phyloP scores from a whole-genome alignment of 495 filamentous ascomycete genomes.

The Amphirosellinia nigrospora region DNA sequence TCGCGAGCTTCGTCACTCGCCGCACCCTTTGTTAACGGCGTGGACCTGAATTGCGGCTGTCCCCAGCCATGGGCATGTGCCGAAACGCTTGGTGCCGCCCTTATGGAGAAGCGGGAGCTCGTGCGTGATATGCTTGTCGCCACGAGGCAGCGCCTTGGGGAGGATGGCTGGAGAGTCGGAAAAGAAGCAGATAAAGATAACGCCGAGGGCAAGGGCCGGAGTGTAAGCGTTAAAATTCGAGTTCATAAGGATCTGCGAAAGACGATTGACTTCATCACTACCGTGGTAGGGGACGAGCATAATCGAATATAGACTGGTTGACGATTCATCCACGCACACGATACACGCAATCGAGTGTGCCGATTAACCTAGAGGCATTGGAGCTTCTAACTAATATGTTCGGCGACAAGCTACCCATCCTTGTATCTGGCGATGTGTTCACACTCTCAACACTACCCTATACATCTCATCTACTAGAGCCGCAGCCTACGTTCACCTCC shows the following conservation, averaged over 20 bases:
- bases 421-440: slow-evolving; percentile 70
- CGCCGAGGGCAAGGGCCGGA: slow-evolving; percentile 41
- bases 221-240: slow-evolving; percentile 70
- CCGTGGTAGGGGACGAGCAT: slow-evolving; percentile 52
- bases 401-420: slow-evolving; percentile 55
- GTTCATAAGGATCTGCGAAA: slow-evolving; percentile 64
- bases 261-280: slow-evolving; percentile 58
- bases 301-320: slow-evolving; percentile 62
- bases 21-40: slow-evolving; percentile 63
- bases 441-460: slow-evolving; percentile 52
- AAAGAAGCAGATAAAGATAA: slow-evolving; percentile 42
- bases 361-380: slow-evolving; percentile 67
- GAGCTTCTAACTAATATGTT: slow-evolving; percentile 55
- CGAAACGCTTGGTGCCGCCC: slow-evolving; percentile 64
- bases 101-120: slow-evolving; percentile 65
- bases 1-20: slow-evolving; percentile 64
- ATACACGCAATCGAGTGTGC: slow-evolving; percentile 58
- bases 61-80: slow-evolving; percentile 73
- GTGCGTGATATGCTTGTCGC: slow-evolving; percentile 65
- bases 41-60: slow-evolving; percentile 74
- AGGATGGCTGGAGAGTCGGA: slow-evolving; percentile 52
- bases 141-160: slow-evolving; percentile 50
- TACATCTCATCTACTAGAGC: slow-evolving; percentile 42
- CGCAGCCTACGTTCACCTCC: slow-evolving; percentile 36
- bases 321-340: slow-evolving; percentile 68